These are phyloP conservation scores for Termitomyces eurrhizus DNA, from an alignment of 768 basidiomycete genomes.

Conservation along the genomic window DNA sequence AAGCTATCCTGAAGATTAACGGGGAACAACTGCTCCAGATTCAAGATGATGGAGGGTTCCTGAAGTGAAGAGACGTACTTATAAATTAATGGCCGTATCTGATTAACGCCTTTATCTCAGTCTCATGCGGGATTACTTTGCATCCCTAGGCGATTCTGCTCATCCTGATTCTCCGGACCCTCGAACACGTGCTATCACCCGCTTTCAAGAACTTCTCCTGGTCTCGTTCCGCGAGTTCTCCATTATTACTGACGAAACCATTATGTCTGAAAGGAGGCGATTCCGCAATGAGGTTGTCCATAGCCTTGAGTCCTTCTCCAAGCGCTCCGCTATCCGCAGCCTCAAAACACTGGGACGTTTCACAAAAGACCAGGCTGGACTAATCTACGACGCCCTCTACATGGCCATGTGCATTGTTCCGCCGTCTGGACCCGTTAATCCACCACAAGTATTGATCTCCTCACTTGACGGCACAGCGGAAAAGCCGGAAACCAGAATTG, in stretches of 20 bases:
- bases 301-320: slow-evolving; percentile 92
- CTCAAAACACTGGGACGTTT: slow-evolving; percentile 77
- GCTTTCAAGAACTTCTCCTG: slow-evolving; percentile 94
- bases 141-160: slow-evolving; percentile 89
- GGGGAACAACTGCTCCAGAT: slow-evolving; percentile 88
- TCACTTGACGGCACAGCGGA: slow-evolving; percentile 64
- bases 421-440: slow-evolving; percentile 49
- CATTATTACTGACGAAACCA: slow-evolving; percentile 93
- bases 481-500: slow-evolving; percentile 87
- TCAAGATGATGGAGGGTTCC: slow-evolving; percentile 95
- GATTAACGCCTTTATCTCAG: slow-evolving; percentile 22
- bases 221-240: slow-evolving; percentile 98
- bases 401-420: slow-evolving; percentile 78
- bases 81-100: not conserved
- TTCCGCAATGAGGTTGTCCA: slow-evolving; percentile 89
- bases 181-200: slow-evolving; percentile 87
- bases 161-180: slow-evolving; percentile 88
- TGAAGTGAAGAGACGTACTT: slow-evolving; percentile 56
- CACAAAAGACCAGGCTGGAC: slow-evolving; percentile 79
- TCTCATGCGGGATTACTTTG: slow-evolving; percentile 94
- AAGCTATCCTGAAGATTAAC: slow-evolving; percentile 97
- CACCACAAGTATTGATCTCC: slow-evolving; percentile 50
- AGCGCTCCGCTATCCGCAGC: slow-evolving; percentile 86
- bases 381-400: slow-evolving; percentile 91
- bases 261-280: slow-evolving; percentile 77